phyloP scores from a whole-genome alignment of 164 flowering plant genomes.

The grape (Vitis vinifera) region DNA sequence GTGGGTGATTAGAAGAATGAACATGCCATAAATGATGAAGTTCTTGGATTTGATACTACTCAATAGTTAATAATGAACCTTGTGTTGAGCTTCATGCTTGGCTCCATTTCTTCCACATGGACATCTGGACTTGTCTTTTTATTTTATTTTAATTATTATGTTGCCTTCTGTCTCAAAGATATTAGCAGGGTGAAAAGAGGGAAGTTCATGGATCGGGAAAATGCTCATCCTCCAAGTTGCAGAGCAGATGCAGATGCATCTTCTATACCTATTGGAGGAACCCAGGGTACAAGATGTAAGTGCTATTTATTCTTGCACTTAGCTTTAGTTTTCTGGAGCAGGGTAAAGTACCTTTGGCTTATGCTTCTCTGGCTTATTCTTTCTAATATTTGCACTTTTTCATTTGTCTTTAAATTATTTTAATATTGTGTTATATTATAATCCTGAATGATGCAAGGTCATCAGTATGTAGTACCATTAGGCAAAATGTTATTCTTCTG shows the following conservation, averaged over 20 bases:
- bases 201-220: conserved; percentile 22
- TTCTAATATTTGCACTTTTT: neutral
- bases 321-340: neutral
- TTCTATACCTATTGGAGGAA: conserved; percentile 14
- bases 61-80: too few species aligned
- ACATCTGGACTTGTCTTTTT: too few species aligned
- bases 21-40: too few species aligned
- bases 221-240: conserved; percentile 9
- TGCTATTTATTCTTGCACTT: neutral
- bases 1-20: too few species aligned
- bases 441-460: neutral
- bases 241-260: conserved; percentile 19
- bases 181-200: conserved; percentile 28
- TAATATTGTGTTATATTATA: neutral
- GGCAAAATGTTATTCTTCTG: conserved; percentile 2
- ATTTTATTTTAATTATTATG: too few species aligned
- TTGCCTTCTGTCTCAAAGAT: conserved; percentile 18
- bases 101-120: too few species aligned
- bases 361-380: neutral
- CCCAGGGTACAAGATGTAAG: conserved; percentile 25
- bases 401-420: neutral
- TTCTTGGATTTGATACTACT: too few species aligned
- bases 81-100: too few species aligned
- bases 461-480: neutral
- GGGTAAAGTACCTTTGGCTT: neutral